phyloP scores from a whole-genome alignment of 805 yeast species.

The Candida ovalis region DNA sequence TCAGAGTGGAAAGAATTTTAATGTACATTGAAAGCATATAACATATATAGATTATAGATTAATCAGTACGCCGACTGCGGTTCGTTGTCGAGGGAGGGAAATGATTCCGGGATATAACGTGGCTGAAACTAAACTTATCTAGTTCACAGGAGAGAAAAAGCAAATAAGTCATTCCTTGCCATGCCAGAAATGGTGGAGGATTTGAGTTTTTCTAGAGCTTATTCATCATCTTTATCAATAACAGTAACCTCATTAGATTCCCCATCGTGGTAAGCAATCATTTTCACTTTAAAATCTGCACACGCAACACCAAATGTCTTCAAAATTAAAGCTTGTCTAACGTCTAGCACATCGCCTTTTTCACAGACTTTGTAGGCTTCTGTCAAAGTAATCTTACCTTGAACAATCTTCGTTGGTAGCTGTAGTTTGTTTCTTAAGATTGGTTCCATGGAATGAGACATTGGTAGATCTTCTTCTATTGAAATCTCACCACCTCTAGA shows the following conservation, averaged over 20 bases:
- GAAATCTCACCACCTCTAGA: slow-evolving; percentile 95
- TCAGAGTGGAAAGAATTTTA: background rate
- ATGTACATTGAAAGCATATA: slow-evolving; percentile 3
- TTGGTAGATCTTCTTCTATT: slow-evolving; percentile 89
- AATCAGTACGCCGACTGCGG: background rate
- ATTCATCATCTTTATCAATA: slow-evolving; percentile 5
- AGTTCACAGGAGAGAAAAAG: no score
- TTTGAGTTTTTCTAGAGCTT: no score
- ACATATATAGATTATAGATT: background rate
- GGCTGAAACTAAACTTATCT: no score
- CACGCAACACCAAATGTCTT: slow-evolving; percentile 96
- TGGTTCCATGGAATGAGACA: slow-evolving; percentile 94
- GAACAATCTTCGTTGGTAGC: slow-evolving; percentile 84
- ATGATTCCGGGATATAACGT: no score
- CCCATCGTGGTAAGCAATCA: slow-evolving; percentile 74
- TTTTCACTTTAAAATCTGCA: slow-evolving; percentile 79
- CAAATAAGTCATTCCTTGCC: no score
- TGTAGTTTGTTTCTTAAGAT: slow-evolving; percentile 85
- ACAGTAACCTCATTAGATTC: slow-evolving; percentile 38
- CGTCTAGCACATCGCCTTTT: slow-evolving; percentile 78
- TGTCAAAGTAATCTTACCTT: slow-evolving; percentile 79
- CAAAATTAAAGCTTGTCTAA: slow-evolving; percentile 84
- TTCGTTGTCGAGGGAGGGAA: no score
- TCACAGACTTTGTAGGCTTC: slow-evolving; percentile 78
- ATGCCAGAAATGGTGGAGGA: no score